These are phyloP conservation scores for Noccaea caerulescens DNA, from an alignment of 345 rosid species.

Conservation along the genomic window DNA sequence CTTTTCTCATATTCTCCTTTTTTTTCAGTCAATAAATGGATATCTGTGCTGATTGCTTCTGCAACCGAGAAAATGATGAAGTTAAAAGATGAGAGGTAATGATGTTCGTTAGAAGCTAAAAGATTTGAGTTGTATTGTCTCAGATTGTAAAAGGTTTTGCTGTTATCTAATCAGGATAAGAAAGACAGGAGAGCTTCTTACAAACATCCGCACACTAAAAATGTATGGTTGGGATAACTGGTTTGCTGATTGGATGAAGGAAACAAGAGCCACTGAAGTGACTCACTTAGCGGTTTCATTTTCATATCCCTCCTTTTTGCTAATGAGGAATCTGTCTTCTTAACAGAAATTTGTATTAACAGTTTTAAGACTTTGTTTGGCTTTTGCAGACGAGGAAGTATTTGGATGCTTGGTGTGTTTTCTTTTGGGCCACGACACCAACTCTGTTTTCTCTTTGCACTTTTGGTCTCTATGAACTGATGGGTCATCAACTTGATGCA, in stretches of 20 bases:
- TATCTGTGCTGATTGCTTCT: conserved; percentile 76
- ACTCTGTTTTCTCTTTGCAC: conserved; percentile 86
- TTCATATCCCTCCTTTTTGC: conserved; percentile 15
- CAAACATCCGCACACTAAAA: conserved; percentile 81
- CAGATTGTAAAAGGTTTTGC: not conserved
- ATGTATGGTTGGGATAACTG: conserved; percentile 89
- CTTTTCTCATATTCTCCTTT: conserved; percentile 5
- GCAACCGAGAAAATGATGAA: conserved; percentile 97
- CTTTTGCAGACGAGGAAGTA: conserved; percentile 77
- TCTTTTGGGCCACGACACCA: conserved; percentile 98
- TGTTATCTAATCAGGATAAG: conserved; percentile 66
- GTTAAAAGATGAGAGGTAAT: conserved; percentile 94
- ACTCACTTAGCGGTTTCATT: conserved; percentile 73
- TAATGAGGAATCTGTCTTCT: not conserved
- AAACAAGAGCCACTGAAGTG: conserved; percentile 80
- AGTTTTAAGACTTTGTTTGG: conserved; percentile 21
- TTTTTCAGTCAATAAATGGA: conserved; percentile 87
- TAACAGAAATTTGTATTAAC: not conserved
- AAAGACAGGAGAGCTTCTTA: conserved; percentile 82
- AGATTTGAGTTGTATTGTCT: conserved; percentile 15
- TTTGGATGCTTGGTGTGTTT: conserved; percentile 98
- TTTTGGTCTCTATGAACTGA: conserved; percentile 78
- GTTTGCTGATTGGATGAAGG: conserved; percentile 78
- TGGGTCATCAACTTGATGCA: conserved; percentile 97
- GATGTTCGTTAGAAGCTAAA: not conserved